These are phyloP conservation scores for Candida xyloterini DNA, from an alignment of 805 yeast species.

Conservation along the genomic window DNA sequence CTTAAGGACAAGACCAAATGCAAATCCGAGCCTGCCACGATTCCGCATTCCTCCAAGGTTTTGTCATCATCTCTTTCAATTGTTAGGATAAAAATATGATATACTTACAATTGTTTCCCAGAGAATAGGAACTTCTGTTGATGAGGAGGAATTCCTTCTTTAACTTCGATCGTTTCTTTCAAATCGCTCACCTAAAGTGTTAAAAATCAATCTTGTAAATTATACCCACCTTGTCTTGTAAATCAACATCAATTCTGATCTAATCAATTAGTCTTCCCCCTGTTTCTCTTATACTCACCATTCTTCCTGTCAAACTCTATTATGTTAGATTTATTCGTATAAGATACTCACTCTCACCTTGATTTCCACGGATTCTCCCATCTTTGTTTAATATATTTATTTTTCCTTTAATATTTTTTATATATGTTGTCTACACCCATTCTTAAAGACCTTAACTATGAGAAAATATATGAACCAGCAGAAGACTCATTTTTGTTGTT, in stretches of 20 bases:
- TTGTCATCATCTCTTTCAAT: conserved; percentile 66
- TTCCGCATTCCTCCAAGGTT: conserved; percentile 68
- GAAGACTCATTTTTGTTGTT: conserved; percentile 87
- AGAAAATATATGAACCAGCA: conserved; percentile 88
- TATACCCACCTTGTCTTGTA: conserved; percentile 58
- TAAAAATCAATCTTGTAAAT: conserved; percentile 19
- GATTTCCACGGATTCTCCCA: conserved; percentile 26
- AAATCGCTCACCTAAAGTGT: conserved; percentile 47
- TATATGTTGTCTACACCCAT: conserved; percentile 80
- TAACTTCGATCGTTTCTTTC: conserved; percentile 91
- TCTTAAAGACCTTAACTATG: conserved; percentile 52
- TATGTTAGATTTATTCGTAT: not conserved
- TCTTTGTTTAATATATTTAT: not conserved
- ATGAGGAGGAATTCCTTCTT: conserved; percentile 95
- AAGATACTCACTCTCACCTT: conserved; percentile 32
- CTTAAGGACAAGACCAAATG: conserved; percentile 90
- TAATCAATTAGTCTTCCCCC: conserved; percentile 16
- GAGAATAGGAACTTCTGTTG: conserved; percentile 89
- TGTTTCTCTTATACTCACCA: conserved; percentile 39
- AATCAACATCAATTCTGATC: conserved; percentile 73
- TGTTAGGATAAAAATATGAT: not conserved
- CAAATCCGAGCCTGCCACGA: conserved; percentile 80
- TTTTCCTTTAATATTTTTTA: not conserved
- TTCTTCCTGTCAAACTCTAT: conserved; percentile 76
- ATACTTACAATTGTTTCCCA: conserved; percentile 81